Percentiles rank a stretch among this genome's conserved stretches.
phyloP scores from a whole-genome alignment of 805 yeast genomes.

The Yueomyces sinensis region DNA sequence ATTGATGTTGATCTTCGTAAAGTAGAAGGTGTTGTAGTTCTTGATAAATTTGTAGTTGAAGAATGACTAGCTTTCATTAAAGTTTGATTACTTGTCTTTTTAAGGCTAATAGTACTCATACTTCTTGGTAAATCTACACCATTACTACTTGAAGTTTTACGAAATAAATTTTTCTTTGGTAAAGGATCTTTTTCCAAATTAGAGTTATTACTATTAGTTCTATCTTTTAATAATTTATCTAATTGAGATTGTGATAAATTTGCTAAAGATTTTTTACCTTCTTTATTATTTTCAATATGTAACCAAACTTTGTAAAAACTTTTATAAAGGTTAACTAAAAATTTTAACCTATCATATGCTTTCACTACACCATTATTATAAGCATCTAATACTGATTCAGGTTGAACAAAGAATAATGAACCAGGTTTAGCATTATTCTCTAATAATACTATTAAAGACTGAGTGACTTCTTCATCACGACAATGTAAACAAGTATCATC shows the following conservation, averaged over 20 bases:
- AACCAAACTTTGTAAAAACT: slow-evolving; percentile 15
- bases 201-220: too few relatives aligned
- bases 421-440: slow-evolving; percentile 4
- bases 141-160: too few relatives aligned
- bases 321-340: slow-evolving; percentile 4
- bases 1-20: too few relatives aligned
- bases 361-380: slow-evolving; percentile 7
- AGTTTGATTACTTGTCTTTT: background rate
- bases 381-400: slow-evolving; percentile 8
- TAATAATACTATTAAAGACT: slow-evolving; percentile 4
- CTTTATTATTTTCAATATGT: slow-evolving; percentile 9
- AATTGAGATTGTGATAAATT: slow-evolving; percentile 7
- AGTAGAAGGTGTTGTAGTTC: too few relatives aligned
- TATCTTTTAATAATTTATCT: slow-evolving; percentile 16
- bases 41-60: too few relatives aligned
- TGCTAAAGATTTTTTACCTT: slow-evolving; percentile 4
- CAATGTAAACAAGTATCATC: slow-evolving; percentile 7
- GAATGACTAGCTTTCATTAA: background rate
- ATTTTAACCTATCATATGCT: slow-evolving; percentile 8
- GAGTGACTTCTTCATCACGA: slow-evolving; percentile 1
- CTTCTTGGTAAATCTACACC: too few relatives aligned
- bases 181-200: too few relatives aligned
- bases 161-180: too few relatives aligned
- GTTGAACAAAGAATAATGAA: slow-evolving; percentile 9
- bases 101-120: too few relatives aligned